A percentile compares a stretch with the other conserved stretches of the same genome.
Conservation (phyloP, 345 rosid species). For the Erucastrum elatum region DNA sequence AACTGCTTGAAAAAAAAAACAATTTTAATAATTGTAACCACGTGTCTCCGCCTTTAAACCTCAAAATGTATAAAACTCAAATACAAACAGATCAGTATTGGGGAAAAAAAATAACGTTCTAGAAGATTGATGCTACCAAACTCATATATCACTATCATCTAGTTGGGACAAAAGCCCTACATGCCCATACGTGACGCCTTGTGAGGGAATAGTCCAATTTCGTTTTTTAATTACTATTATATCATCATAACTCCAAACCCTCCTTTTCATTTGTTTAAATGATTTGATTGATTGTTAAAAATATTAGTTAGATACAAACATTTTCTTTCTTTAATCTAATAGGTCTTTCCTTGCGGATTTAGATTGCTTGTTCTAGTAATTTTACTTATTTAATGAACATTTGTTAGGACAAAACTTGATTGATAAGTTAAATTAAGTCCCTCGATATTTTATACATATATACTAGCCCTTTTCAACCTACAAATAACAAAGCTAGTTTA, state of each 20-base stretch:
- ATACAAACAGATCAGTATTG: slow-evolving; percentile 12
- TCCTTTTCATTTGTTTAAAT: slow-evolving; percentile 26
- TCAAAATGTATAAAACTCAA: slow-evolving; percentile 10
- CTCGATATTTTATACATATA: slow-evolving; percentile 9
- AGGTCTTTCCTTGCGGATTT: slow-evolving; percentile 13
- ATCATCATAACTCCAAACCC: slow-evolving; percentile 3
- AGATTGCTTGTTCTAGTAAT: slow-evolving; percentile 28
- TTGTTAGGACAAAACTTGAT: slow-evolving; percentile 33
- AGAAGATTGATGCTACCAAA: slow-evolving; percentile 37
- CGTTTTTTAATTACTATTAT: not conserved
- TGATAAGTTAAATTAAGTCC: slow-evolving; percentile 31
- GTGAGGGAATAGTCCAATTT: slow-evolving; percentile 25
- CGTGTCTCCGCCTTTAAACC: slow-evolving; percentile 21
- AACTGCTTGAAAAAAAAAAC: not conserved
- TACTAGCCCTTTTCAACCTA: not conserved
- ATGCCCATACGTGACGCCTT: slow-evolving; percentile 34
- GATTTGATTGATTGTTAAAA: slow-evolving; percentile 24
- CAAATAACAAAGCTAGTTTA: slow-evolving; percentile 1
- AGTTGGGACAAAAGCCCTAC: slow-evolving; percentile 32
- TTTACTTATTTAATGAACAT: slow-evolving; percentile 28
- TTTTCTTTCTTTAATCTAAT: not conserved
- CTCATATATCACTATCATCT: slow-evolving; percentile 31
- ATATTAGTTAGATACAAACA: slow-evolving; percentile 5
- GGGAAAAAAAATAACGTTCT: slow-evolving; percentile 6
- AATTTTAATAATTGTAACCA: slow-evolving; percentile 8